phyloP scores from a whole-genome alignment of 805 yeast genomes.

The Yarrowia hollandica region DNA sequence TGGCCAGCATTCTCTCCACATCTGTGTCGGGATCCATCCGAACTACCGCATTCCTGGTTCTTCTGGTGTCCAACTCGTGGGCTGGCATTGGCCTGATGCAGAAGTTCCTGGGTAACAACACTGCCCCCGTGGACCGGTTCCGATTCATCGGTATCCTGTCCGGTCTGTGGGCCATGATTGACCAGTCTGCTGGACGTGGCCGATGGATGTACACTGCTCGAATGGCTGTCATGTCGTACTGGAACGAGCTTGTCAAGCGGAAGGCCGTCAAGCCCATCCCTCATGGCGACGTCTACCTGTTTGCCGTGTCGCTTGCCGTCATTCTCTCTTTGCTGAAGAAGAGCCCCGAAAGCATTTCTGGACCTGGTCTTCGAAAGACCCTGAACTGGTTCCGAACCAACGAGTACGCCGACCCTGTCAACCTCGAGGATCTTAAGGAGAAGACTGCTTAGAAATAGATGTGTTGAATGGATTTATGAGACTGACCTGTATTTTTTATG shows the following conservation, averaged over 20 bases:
- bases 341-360: conserved; percentile 38
- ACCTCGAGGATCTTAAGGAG: conserved; percentile 20
- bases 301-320: conserved; percentile 40
- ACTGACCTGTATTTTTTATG: not conserved
- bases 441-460: not conserved
- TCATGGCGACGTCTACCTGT: conserved; percentile 41
- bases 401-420: conserved; percentile 35
- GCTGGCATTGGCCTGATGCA: conserved; percentile 44
- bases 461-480: no score
- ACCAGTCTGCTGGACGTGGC: conserved; percentile 37
- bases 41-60: conserved; percentile 40
- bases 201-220: conserved; percentile 43
- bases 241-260: conserved; percentile 39
- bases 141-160: conserved; percentile 45
- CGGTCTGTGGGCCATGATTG: conserved; percentile 46
- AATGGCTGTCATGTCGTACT: conserved; percentile 43
- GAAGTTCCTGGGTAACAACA: conserved; percentile 38
- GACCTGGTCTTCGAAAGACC: conserved; percentile 37
- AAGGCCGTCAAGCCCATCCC: conserved; percentile 37
- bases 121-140: conserved; percentile 42
- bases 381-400: conserved; percentile 41
- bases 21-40: conserved; percentile 38
- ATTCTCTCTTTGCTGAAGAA: conserved; percentile 40
- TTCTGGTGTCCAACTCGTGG: conserved; percentile 44
- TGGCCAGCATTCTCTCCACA: conserved; percentile 29